A percentile compares a stretch with the other conserved stretches of the same genome.
These are phyloP conservation scores for Endogone sp. DNA, from an alignment of 192 early-diverging fungal species.

Conservation along the genomic window DNA sequence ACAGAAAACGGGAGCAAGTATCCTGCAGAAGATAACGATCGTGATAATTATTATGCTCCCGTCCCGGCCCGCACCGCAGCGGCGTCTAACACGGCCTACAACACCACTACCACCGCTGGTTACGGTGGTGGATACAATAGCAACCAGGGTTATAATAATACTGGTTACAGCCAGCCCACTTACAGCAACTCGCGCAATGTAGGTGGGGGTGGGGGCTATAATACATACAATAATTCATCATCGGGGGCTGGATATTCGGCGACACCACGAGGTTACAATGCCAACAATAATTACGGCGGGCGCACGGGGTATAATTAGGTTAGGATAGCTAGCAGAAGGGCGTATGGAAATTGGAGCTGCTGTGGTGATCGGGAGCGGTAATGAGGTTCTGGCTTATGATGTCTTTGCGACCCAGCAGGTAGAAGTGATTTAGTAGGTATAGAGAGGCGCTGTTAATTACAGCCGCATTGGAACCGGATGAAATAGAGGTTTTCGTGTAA, in stretches of 20 bases:
- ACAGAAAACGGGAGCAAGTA: neutral
- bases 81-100: neutral
- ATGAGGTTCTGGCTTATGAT: too few species aligned
- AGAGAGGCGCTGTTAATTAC: too few species aligned
- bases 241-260: neutral
- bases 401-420: too few species aligned
- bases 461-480: too few species aligned
- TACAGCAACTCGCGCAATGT: neutral
- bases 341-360: too few species aligned
- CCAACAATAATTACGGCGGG: neutral
- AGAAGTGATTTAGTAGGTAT: too few species aligned
- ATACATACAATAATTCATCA: neutral
- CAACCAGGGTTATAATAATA: neutral
- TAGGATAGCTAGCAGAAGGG: too few species aligned
- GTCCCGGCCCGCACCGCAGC: neutral
- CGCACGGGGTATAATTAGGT: neutral
- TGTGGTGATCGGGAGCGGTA: too few species aligned
- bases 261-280: neutral
- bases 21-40: neutral
- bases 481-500: too few species aligned
- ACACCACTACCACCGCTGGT: neutral
- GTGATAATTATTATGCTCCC: neutral
- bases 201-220: neutral
- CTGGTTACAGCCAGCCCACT: neutral
- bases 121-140: neutral